Evolutionary conservation across 768 basidiomycete genomes (phyloP).

Genomic region (Gautieria morchelliformis): DNA sequence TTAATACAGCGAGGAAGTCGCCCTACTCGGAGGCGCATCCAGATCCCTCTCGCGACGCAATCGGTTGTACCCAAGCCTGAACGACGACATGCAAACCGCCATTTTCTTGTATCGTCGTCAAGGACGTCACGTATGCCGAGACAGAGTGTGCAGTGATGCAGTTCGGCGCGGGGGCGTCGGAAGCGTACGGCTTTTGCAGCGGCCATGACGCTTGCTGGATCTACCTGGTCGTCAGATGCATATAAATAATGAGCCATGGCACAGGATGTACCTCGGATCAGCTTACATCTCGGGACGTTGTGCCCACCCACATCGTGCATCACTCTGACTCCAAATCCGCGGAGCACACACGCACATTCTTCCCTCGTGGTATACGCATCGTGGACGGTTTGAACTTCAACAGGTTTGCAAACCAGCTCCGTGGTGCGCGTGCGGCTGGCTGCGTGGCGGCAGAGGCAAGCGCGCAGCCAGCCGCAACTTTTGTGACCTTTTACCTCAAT

Average conservation of each 20-base stretch:
- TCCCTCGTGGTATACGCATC: constrained; percentile 57
- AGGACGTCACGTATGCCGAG: constrained; percentile 35
- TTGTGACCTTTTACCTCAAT: too few species aligned
- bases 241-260: neutral
- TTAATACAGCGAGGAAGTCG: constrained; percentile 8
- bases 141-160: constrained; percentile 33
- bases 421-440: too few species aligned
- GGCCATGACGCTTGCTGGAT: constrained; percentile 41
- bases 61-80: constrained; percentile 65
- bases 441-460: too few species aligned
- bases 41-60: constrained; percentile 55
- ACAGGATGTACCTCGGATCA: constrained; percentile 33
- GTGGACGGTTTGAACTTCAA: constrained; percentile 70
- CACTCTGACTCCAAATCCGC: constrained; percentile 60
- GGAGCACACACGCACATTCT: constrained; percentile 65
- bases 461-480: too few species aligned
- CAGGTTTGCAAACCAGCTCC: constrained; percentile 79
- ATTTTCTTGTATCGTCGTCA: constrained; percentile 81
- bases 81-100: constrained; percentile 83
- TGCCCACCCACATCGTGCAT: constrained; percentile 54
- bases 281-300: constrained; percentile 65
- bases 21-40: neutral
- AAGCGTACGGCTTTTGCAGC: constrained; percentile 68
- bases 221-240: constrained; percentile 15
- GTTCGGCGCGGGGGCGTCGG: constrained; percentile 75